phyloP scores from a whole-genome alignment of 1,284 basidiomycete genomes.

The Cryptococcus sp. region DNA sequence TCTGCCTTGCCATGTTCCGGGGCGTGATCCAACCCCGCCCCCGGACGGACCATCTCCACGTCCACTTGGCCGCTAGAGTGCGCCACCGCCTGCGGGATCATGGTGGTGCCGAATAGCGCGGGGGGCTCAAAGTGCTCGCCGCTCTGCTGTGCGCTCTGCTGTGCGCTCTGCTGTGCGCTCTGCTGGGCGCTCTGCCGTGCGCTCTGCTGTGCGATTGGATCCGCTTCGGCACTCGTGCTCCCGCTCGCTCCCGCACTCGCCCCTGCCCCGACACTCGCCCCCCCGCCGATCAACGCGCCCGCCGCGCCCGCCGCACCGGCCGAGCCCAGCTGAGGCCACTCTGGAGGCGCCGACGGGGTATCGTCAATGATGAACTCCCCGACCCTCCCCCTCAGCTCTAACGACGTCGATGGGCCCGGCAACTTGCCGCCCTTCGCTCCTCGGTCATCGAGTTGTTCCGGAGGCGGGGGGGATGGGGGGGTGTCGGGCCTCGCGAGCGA shows the following conservation, averaged over 20 bases:
- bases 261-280: too few species aligned
- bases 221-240: too few species aligned
- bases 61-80: constrained; percentile 1
- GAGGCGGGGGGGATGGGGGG: not conserved
- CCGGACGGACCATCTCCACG: constrained; percentile 5
- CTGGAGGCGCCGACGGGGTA: not conserved
- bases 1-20: not conserved
- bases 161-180: not conserved
- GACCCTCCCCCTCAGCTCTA: too few species aligned
- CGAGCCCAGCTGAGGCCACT: not conserved
- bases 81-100: constrained; percentile 14
- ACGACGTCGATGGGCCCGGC: too few species aligned
- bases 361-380: constrained; percentile 20
- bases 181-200: too few species aligned
- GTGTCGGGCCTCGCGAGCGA: not conserved
- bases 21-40: constrained; percentile 5
- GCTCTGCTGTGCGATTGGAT: too few species aligned
- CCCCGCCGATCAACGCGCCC: too few species aligned
- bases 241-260: too few species aligned
- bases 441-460: not conserved
- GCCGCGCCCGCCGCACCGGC: too few species aligned
- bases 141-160: not conserved
- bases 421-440: not conserved
- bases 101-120: constrained; percentile 23
- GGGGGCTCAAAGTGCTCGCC: constrained; percentile 29